A percentile compares a stretch with the other conserved stretches of the same genome.
These are phyloP conservation scores for Yamadazyma kitorensis DNA, from an alignment of 805 yeast genomes.

Conservation along the genomic window DNA sequence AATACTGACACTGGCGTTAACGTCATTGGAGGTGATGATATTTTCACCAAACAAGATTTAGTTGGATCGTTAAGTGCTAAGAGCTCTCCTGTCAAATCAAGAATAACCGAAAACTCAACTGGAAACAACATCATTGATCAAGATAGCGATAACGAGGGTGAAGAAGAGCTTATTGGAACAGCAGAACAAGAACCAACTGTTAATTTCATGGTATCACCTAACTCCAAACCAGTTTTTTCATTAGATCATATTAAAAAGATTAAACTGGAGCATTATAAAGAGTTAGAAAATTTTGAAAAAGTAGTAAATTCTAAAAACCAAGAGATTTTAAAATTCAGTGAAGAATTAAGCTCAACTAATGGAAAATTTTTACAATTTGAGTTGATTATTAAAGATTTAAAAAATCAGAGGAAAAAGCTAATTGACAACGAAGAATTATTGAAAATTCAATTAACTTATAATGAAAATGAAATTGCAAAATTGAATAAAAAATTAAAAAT, in stretches of 20 bases:
- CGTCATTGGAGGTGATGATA: slow-evolving; percentile 22
- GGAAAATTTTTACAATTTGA: slow-evolving; percentile 13
- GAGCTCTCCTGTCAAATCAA: slow-evolving; percentile 9
- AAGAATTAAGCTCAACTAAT: slow-evolving; percentile 15
- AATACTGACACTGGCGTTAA: slow-evolving; percentile 12
- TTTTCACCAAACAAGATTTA: slow-evolving; percentile 23
- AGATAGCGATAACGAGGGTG: too few relatives aligned
- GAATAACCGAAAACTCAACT: neutral
- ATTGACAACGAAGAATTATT: slow-evolving; percentile 20
- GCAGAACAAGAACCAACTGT: slow-evolving; percentile 29
- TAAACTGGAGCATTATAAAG: slow-evolving; percentile 19
- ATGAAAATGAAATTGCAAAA: slow-evolving; percentile 26
- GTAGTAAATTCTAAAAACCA: slow-evolving; percentile 14
- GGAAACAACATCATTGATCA: slow-evolving; percentile 11
- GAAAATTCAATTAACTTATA: slow-evolving; percentile 22
- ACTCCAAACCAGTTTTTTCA: slow-evolving; percentile 31
- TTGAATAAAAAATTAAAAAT: slow-evolving; percentile 21
- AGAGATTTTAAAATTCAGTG: slow-evolving; percentile 17
- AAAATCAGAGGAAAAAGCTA: slow-evolving; percentile 14
- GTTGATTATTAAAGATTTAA: slow-evolving; percentile 17
- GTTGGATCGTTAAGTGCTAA: slow-evolving; percentile 17
- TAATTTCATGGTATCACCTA: slow-evolving; percentile 29
- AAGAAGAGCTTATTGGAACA: too few relatives aligned
- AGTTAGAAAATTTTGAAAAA: slow-evolving; percentile 15
- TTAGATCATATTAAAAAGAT: slow-evolving; percentile 23